Evolutionary conservation across 2,329 filamentous ascomycete genomes (phyloP).

Genomic region (Paecilomyces formosus): DNA sequence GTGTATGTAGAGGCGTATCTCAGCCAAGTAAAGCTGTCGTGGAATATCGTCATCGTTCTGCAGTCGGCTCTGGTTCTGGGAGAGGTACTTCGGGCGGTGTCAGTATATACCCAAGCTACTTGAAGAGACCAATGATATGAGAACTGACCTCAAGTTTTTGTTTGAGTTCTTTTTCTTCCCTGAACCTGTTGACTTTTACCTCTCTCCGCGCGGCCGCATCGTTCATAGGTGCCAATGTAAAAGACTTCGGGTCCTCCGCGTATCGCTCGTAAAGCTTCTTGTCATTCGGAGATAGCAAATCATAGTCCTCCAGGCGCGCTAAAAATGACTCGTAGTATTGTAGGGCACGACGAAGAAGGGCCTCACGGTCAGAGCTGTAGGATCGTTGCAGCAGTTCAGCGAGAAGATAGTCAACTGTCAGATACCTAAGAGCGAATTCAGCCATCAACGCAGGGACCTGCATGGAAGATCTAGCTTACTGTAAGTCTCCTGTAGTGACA

Average conservation of each 20-base stretch:
- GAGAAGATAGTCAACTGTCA: slow-evolving; percentile 68
- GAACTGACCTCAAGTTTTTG: slow-evolving; percentile 63
- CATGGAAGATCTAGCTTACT: slow-evolving; percentile 41
- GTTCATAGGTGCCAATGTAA: slow-evolving; percentile 61
- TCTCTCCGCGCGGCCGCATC: slow-evolving; percentile 66
- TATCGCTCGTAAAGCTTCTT: slow-evolving; percentile 66
- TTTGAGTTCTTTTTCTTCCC: slow-evolving; percentile 77
- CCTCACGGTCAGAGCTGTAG: slow-evolving; percentile 57
- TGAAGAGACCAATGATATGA: slow-evolving; percentile 10
- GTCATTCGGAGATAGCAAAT: slow-evolving; percentile 58
- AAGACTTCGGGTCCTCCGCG: slow-evolving; percentile 61
- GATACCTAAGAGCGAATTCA: slow-evolving; percentile 46
- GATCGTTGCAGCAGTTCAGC: slow-evolving; percentile 68
- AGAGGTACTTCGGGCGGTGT: slow-evolving; percentile 45
- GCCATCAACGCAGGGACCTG: slow-evolving; percentile 1
- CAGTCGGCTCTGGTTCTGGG: slow-evolving; percentile 51
- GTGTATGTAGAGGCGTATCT: slow-evolving; percentile 66
- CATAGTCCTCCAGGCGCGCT: slow-evolving; percentile 68
- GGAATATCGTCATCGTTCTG: slow-evolving; percentile 79
- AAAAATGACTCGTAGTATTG: slow-evolving; percentile 72
- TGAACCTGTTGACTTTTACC: slow-evolving; percentile 78
- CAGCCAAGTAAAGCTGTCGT: slow-evolving; percentile 69
- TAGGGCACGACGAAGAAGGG: slow-evolving; percentile 56
- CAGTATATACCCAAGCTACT: slow-evolving; percentile 21
- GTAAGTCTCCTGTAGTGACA: slow-evolving; percentile 72